phyloP scores from a whole-genome alignment of 495 filamentous ascomycete species.

The Podospora fimiseda region DNA sequence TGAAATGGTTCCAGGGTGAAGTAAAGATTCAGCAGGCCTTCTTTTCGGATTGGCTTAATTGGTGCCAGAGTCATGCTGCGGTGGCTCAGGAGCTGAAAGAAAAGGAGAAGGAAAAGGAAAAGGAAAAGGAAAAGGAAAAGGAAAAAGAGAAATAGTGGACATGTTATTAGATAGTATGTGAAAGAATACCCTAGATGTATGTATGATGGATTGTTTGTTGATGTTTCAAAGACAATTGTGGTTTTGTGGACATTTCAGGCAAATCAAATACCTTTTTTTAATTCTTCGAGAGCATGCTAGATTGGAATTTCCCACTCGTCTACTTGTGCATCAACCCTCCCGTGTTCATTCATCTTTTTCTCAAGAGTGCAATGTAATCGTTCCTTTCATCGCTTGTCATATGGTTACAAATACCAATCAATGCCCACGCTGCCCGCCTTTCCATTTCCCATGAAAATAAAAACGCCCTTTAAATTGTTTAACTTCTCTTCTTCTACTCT shows the following conservation, averaged over 20 bases:
- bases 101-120: not conserved
- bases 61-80: constrained; percentile 47
- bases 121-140: constrained; percentile 1
- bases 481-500: constrained; percentile 67
- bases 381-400: constrained; percentile 1
- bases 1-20: constrained; percentile 38
- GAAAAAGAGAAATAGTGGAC: not conserved
- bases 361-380: not conserved
- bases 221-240: too few species aligned
- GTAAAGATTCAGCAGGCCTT: constrained; percentile 44
- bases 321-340: too few species aligned
- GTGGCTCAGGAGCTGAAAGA: constrained; percentile 11
- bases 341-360: not conserved
- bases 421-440: too few species aligned
- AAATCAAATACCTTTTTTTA: not conserved
- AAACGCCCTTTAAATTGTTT: constrained; percentile 52
- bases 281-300: constrained; percentile 2
- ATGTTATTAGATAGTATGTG: not conserved
- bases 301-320: not conserved
- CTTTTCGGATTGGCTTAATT: constrained; percentile 51
- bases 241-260: too few species aligned
- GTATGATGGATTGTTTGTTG: not conserved
- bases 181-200: not conserved
- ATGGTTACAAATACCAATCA: constrained; percentile 19
- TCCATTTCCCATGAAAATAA: too few species aligned